Conservation (phyloP, 805 yeast species). For the Kodamaea hsintzibuensis region DNA sequence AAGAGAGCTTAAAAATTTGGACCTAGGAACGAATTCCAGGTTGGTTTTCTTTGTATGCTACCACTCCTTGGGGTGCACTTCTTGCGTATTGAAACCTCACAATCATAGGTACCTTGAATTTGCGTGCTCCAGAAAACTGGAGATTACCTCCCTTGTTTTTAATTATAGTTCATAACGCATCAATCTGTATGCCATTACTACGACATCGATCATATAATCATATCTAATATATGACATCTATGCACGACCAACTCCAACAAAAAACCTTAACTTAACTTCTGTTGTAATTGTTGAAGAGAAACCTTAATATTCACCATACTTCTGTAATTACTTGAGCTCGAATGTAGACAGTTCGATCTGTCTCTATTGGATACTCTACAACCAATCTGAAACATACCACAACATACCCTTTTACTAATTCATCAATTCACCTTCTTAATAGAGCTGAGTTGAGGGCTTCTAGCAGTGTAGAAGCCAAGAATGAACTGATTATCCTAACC, state of each 20-base stretch:
- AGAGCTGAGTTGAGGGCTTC: neutral
- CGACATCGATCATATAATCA: neutral
- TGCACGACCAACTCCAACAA: neutral
- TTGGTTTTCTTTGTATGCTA: neutral
- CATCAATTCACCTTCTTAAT: too few relatives aligned
- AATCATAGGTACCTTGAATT: neutral
- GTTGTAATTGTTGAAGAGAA: neutral
- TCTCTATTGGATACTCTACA: neutral
- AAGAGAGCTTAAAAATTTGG: neutral
- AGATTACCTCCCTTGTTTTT: neutral
- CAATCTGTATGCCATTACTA: neutral
- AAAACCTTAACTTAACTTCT: neutral
- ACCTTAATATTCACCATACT: neutral
- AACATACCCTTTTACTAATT: neutral
- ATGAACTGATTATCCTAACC: neutral
- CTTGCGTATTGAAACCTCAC: neutral
- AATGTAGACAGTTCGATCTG: neutral
- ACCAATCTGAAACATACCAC: neutral
- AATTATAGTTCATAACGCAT: neutral
- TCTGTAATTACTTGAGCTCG: neutral
- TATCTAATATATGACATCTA: neutral
- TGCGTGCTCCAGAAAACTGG: neutral
- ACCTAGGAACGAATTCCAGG: neutral
- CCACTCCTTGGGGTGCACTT: neutral
- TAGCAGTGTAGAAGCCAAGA: neutral